Percentiles rank a stretch among this genome's conserved stretches.
These are phyloP conservation scores for Claviceps sp. DNA, from an alignment of 2,329 filamentous ascomycete species.

Conservation along the genomic window DNA sequence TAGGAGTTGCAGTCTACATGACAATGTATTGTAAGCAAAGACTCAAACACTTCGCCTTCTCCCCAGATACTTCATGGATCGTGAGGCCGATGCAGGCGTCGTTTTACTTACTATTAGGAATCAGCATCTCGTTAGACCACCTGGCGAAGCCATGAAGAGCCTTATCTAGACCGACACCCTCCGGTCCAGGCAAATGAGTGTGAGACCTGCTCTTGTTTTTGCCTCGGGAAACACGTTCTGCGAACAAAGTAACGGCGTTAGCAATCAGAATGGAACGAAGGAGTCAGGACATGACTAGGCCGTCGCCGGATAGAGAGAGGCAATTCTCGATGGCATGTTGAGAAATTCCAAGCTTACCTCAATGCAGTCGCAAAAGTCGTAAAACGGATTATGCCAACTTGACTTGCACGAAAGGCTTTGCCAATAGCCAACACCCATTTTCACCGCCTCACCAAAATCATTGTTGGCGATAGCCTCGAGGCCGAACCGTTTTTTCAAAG, in stretches of 20 bases:
- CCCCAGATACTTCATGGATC: neutral
- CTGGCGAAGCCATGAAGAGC: conserved; percentile 41
- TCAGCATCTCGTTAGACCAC: conserved; percentile 29
- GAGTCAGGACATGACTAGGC: conserved; percentile 11
- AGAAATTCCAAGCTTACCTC: no score
- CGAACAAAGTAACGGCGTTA: neutral
- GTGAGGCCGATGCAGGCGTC: neutral
- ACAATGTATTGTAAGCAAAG: conserved; percentile 38
- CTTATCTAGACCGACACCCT: conserved; percentile 38
- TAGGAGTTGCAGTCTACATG: neutral
- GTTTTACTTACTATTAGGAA: neutral
- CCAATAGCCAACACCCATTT: conserved; percentile 11
- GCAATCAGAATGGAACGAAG: neutral
- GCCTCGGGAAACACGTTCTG: conserved; percentile 25
- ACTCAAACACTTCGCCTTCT: conserved; percentile 13
- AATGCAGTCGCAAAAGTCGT: no score
- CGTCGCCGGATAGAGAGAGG: conserved; percentile 10
- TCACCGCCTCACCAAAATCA: conserved; percentile 32
- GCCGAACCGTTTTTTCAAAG: conserved; percentile 22
- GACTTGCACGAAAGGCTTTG: no score
- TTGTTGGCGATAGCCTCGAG: conserved; percentile 27
- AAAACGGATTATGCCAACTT: no score
- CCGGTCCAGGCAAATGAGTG: conserved; percentile 5
- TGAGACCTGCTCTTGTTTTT: neutral
- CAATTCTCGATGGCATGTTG: no score